Percentiles rank a stretch among this genome's conserved stretches.
phyloP scores from a whole-genome alignment of 305 asterid genomes.

The Fraxinus greggii region DNA sequence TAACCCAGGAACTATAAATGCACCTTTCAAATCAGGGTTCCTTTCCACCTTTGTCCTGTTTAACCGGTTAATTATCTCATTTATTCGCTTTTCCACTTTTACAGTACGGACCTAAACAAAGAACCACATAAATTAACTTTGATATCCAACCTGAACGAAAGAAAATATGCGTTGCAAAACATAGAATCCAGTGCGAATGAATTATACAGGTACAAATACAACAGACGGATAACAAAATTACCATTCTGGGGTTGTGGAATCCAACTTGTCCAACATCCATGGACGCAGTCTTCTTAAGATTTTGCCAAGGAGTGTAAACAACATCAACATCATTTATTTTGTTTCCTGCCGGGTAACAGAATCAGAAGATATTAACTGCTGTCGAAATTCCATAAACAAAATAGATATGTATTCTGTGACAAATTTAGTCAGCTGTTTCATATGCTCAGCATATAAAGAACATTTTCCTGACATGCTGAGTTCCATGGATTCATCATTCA shows the following conservation, averaged over 20 bases:
- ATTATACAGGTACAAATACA: neutral
- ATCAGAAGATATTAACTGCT: conserved; percentile 6
- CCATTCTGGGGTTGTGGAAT: conserved; percentile 83
- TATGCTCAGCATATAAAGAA: neutral
- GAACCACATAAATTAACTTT: conserved; percentile 12
- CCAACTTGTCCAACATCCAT: conserved; percentile 99
- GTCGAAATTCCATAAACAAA: neutral
- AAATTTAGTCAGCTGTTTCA: neutral
- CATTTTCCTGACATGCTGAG: neutral
- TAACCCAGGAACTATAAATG: conserved; percentile 3
- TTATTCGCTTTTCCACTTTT: conserved; percentile 86
- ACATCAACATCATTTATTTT: conserved; percentile 87
- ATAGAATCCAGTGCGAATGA: neutral
- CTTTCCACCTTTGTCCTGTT: conserved; percentile 94
- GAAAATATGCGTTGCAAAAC: conserved; percentile 1
- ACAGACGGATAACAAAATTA: conserved; percentile 32
- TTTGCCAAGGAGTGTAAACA: conserved; percentile 96
- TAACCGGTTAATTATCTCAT: conserved; percentile 82
- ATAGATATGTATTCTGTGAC: neutral
- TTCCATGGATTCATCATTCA: neutral
- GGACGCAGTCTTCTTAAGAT: conserved; percentile 88
- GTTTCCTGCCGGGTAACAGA: conserved; percentile 55
- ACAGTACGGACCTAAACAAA: conserved; percentile 75
- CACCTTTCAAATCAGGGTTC: conserved; percentile 86
- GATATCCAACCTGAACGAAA: conserved; percentile 23